A percentile compares a stretch with the other conserved stretches of the same genome.
These are phyloP conservation scores for Crithidia acanthocephali DNA, from an alignment of 208 protist species.

Conservation along the genomic window DNA sequence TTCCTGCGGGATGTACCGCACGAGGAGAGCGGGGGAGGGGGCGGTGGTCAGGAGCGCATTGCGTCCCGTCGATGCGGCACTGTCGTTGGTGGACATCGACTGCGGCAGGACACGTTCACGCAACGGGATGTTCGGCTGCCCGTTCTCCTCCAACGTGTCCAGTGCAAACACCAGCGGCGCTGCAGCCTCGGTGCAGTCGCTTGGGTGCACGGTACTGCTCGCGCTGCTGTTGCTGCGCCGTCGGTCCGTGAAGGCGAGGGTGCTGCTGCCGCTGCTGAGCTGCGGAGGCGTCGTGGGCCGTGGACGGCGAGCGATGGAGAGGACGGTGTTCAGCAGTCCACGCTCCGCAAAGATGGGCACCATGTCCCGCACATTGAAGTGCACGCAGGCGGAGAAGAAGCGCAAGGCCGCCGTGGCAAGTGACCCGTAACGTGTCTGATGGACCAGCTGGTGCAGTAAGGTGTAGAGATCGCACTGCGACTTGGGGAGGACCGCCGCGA, in stretches of 20 bases:
- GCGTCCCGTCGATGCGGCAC: neutral
- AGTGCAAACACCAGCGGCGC: conserved; percentile 18
- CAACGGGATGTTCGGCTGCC: conserved; percentile 9
- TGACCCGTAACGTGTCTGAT: conserved; percentile 60
- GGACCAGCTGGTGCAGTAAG: conserved; percentile 58
- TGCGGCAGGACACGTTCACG: neutral
- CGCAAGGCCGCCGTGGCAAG: conserved; percentile 52
- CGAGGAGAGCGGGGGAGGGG: conserved; percentile 18
- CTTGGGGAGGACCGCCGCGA: conserved; percentile 16
- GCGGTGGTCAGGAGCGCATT: conserved; percentile 11
- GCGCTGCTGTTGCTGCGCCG: neutral
- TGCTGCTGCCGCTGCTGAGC: neutral
- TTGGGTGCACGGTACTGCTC: too few relatives aligned
- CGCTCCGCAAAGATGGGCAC: conserved; percentile 79
- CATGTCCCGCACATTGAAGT: conserved; percentile 88
- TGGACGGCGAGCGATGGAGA: conserved; percentile 45
- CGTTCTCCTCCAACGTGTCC: conserved; percentile 30
- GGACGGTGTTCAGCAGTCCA: conserved; percentile 65
- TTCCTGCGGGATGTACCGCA: conserved; percentile 23
- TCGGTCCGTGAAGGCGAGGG: too few relatives aligned
- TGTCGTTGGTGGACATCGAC: neutral
- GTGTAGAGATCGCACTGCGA: conserved; percentile 54
- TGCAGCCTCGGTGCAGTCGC: neutral
- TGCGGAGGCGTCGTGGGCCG: neutral
- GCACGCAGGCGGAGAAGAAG: conserved; percentile 72